These are phyloP conservation scores for Marvania coccoides DNA, from an alignment of 139 green algal genomes.

Conservation along the genomic window DNA sequence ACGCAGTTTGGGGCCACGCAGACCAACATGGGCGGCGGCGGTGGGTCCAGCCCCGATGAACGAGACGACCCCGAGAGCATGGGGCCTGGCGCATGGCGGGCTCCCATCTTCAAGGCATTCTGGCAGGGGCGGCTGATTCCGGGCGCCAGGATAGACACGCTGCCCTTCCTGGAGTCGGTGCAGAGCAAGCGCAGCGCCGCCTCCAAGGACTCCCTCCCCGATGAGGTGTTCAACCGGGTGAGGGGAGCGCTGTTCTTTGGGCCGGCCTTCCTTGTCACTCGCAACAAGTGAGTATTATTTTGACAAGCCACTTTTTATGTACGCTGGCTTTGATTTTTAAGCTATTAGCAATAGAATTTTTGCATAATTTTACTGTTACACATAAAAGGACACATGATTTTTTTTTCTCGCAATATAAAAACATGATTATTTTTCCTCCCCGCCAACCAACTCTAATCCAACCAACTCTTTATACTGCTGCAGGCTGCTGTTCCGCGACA, in stretches of 20 bases:
- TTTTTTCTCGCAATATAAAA: not conserved
- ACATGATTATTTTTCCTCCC: too few species aligned
- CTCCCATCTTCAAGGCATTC: conserved; percentile 60
- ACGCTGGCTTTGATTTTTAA: not conserved
- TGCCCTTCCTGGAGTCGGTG: conserved; percentile 64
- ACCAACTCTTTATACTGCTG: not conserved
- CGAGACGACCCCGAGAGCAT: conserved; percentile 2
- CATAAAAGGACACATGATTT: not conserved
- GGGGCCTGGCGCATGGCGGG: not conserved
- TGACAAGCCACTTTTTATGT: not conserved
- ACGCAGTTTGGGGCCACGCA: conserved; percentile 5
- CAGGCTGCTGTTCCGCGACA: conserved; percentile 53
- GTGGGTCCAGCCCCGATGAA: not conserved
- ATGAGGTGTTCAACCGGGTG: conserved; percentile 59
- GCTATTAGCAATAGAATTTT: not conserved
- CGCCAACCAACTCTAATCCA: not conserved
- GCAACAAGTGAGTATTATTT: conserved; percentile 54
- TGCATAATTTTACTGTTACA: not conserved
- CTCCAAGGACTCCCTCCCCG: conserved; percentile 50
- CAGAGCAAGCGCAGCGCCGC: conserved; percentile 38
- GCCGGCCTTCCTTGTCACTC: conserved; percentile 59
- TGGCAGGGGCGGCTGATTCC: conserved; percentile 77
- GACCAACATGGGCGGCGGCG: not conserved
- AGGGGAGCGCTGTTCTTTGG: conserved; percentile 74
- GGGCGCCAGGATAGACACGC: conserved; percentile 48